Percentiles rank a stretch among this genome's conserved stretches.
phyloP scores from a whole-genome alignment of 495 filamentous ascomycete species.

The Penicillium steckii region DNA sequence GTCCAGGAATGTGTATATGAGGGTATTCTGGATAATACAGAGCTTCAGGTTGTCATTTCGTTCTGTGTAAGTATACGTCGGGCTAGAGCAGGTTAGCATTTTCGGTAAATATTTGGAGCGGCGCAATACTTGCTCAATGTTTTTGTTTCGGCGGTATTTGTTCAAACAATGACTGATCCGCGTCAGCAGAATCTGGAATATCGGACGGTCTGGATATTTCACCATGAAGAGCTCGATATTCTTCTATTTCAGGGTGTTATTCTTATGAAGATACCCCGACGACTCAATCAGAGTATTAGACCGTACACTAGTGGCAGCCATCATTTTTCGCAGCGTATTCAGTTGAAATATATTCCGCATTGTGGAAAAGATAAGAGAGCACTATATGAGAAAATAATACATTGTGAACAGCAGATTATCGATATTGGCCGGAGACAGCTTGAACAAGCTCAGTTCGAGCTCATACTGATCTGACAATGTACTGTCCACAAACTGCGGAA shows the following conservation, averaged over 20 bases:
- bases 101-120: slow-evolving; percentile 5
- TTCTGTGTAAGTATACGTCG: slow-evolving; percentile 22
- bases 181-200: slow-evolving; percentile 23
- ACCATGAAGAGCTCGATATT: slow-evolving; percentile 27
- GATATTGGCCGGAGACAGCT: slow-evolving; percentile 5
- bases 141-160: slow-evolving; percentile 24
- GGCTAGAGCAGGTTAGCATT: slow-evolving; percentile 1
- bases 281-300: slow-evolving; percentile 19
- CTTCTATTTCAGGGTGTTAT: slow-evolving; percentile 25
- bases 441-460: slow-evolving; percentile 1
- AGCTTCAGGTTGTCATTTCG: slow-evolving; percentile 26
- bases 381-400: slow-evolving; percentile 12
- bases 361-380: slow-evolving; percentile 15
- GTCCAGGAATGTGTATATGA: slow-evolving; percentile 11
- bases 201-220: slow-evolving; percentile 19
- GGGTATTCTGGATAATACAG: slow-evolving; percentile 22
- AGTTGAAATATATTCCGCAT: slow-evolving; percentile 15
- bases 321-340: slow-evolving; percentile 27
- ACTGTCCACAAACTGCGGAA: not conserved
- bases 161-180: slow-evolving; percentile 22
- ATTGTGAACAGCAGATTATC: slow-evolving; percentile 19
- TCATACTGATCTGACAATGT: slow-evolving; percentile 8
- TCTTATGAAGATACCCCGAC: slow-evolving; percentile 15
- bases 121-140: slow-evolving; percentile 13
- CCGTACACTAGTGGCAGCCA: slow-evolving; percentile 19